These are phyloP conservation scores for Chaetomiaceae sp. DNA, from an alignment of 2,329 filamentous ascomycete species.

Conservation along the genomic window DNA sequence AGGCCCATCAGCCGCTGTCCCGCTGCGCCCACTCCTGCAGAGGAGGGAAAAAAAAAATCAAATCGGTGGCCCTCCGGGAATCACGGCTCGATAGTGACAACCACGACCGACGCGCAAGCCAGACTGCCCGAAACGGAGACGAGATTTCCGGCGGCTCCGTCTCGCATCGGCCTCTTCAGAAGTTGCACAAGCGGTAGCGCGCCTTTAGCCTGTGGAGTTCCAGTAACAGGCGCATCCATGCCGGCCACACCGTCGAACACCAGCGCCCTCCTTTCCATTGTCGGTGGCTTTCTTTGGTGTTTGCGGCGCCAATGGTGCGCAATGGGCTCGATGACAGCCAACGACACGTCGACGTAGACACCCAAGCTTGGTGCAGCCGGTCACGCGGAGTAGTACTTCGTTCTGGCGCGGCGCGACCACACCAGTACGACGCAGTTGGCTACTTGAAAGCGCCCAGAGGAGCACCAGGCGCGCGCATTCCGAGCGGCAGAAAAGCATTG, in stretches of 20 bases:
- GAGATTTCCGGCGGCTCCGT: not conserved
- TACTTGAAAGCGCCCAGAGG: too few relatives aligned
- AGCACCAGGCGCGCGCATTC: not conserved
- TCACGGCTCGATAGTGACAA: not conserved
- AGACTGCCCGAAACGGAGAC: not conserved
- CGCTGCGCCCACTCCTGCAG: too few relatives aligned
- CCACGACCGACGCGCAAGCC: not conserved
- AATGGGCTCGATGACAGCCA: too few relatives aligned
- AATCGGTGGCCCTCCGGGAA: constrained; percentile 4
- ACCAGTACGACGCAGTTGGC: too few relatives aligned
- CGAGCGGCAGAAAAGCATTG: not conserved
- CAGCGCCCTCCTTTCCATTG: not conserved
- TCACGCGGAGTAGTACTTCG: too few relatives aligned
- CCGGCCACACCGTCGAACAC: not conserved
- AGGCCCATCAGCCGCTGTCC: too few relatives aligned
- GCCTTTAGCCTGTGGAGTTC: constrained; percentile 10
- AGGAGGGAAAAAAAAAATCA: too few relatives aligned
- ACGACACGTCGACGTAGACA: not conserved
- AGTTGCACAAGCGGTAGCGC: constrained; percentile 2
- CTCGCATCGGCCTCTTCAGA: not conserved
- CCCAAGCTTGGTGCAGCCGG: not conserved
- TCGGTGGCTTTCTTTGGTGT: too few relatives aligned
- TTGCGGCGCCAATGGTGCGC: too few relatives aligned
- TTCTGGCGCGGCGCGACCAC: too few relatives aligned
- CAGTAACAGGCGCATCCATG: constrained; percentile 3